Evolutionary conservation across 495 filamentous ascomycete species (phyloP), one percentile per base, ranked within the genome.

Genomic region (Rostrohypoxylon terebratum): DNA sequence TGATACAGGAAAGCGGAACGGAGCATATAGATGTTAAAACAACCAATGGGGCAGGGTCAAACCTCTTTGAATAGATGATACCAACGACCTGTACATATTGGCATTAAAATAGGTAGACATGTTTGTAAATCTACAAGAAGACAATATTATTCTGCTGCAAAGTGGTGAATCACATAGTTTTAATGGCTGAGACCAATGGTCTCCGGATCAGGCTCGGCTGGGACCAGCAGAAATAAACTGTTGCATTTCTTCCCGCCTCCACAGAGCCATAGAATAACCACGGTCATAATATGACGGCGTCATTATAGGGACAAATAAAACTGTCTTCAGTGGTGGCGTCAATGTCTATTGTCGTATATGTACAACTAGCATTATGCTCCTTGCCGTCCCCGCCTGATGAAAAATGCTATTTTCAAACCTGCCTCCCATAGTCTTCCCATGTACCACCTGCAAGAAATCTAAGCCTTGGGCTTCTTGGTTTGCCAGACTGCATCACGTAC

Each of bases 401-500:
- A 60, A 36, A 16, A 61, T 51, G n/a, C 25, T 34, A 38, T 16
- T 50, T 63, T 28, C 28, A 48, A 16, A 57, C 28, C n/a, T 55
- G 38, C 34, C 13, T 62, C 38, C 47, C 48, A 7, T 31, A 13
- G 3, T 20, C 21, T n/a, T 54, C 25, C 25, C 31, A 57, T 44
- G 36, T 11, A 57, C 48, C 54, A 31, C 51, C 45, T 21, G 34
- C 47, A 44, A 73, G 78, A 77, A 57, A 48, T 64, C 74, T 83
- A 83, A 53, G 75, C 71, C 72, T 81, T 81, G 69, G 83, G 83
- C 87, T 94, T 94, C 81, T 94, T 89, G 77, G 87, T 93, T 87
- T 96, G 93, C 92, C 92, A 96, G 78, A 91, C 93, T 96, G 77
- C 57, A 79, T 65, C 21, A 31, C 5, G 20, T 59, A 59, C n/a